These are phyloP conservation scores for Neckera pumila DNA, from an alignment of 225 moss, liverwort and hornwort genomes.

Conservation along the genomic window DNA sequence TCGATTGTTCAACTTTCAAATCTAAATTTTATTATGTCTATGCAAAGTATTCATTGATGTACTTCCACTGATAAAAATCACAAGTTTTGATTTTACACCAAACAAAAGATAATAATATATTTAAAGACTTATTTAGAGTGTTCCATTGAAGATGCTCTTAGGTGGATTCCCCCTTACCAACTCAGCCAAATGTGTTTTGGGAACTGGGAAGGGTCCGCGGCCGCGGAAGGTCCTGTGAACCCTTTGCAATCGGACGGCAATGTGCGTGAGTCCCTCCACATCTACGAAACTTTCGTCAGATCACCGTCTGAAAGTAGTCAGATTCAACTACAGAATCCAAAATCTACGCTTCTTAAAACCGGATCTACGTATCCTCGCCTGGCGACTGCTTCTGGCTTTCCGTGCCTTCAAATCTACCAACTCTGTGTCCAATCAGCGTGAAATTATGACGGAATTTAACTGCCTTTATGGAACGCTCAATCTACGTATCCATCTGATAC, in stretches of 20 bases:
- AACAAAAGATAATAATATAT: neutral
- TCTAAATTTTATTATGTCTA: too few relatives aligned
- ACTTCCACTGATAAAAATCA: too few relatives aligned
- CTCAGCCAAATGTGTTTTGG: too few relatives aligned
- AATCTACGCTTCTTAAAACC: neutral
- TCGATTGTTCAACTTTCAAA: too few relatives aligned
- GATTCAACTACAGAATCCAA: fast-evolving
- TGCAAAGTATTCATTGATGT: too few relatives aligned
- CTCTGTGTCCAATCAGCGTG: neutral
- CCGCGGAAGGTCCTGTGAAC: too few relatives aligned
- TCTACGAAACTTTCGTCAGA: neutral
- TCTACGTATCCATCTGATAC: neutral
- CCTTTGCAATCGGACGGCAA: too few relatives aligned
- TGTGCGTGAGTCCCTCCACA: neutral
- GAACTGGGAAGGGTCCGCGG: too few relatives aligned
- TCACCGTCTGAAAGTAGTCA: fast-evolving
- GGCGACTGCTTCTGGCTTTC: neutral
- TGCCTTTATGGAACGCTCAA: neutral
- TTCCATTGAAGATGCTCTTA: too few relatives aligned
- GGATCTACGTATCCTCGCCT: neutral
- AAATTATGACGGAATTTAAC: neutral
- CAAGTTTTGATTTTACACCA: neutral
- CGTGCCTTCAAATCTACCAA: neutral
- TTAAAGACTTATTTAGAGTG: too few relatives aligned
- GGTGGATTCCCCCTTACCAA: too few relatives aligned